phyloP scores from a whole-genome alignment of 2,329 filamentous ascomycete genomes.

The Chalara sp. region DNA sequence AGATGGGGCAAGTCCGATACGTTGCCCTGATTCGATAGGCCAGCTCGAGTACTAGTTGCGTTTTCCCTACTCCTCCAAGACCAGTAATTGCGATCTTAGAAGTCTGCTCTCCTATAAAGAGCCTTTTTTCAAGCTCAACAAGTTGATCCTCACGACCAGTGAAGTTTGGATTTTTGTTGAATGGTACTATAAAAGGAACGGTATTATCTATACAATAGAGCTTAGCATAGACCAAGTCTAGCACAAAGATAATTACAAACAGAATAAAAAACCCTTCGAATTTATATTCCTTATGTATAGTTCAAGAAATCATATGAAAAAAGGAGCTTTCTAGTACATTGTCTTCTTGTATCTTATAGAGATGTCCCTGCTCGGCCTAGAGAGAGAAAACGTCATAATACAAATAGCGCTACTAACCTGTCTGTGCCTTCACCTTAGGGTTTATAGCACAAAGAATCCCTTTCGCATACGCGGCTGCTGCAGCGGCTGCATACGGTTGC shows the following conservation, averaged over 20 bases:
- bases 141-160: background rate
- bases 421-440: background rate
- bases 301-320: too few species aligned
- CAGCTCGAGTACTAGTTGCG: background rate
- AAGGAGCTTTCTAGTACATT: too few species aligned
- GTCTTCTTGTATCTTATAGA: too few species aligned
- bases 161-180: background rate
- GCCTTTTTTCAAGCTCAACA: background rate
- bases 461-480: slow-evolving; percentile 26
- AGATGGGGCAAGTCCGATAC: background rate
- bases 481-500: slow-evolving; percentile 31
- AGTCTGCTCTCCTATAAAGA: background rate
- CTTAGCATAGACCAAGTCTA: too few species aligned
- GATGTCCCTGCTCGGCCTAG: too few species aligned
- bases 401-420: background rate
- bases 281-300: too few species aligned
- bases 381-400: too few species aligned
- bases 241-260: too few species aligned
- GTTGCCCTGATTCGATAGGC: background rate
- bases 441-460: slow-evolving; percentile 13
- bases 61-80: background rate
- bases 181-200: background rate
- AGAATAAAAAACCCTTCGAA: too few species aligned
- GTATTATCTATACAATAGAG: too few species aligned
- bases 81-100: background rate